These are phyloP conservation scores for Vanrija humicola DNA, from an alignment of 1,284 basidiomycete species.

Conservation along the genomic window DNA sequence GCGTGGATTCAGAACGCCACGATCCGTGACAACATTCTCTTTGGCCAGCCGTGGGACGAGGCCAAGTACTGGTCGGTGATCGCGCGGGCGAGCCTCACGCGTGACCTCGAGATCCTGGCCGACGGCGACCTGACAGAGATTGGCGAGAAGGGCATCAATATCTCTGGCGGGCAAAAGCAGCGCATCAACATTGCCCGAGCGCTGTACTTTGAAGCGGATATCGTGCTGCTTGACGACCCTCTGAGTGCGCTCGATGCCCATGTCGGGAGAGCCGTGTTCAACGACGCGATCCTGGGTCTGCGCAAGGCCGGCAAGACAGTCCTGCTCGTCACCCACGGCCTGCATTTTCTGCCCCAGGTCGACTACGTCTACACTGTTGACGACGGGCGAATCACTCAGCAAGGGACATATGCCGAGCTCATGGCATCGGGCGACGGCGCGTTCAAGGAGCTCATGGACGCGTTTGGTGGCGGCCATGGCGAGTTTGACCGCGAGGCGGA, in stretches of 20 bases:
- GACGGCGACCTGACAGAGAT: conserved; percentile 58
- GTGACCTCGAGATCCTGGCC: conserved; percentile 27
- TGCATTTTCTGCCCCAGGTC: conserved; percentile 24
- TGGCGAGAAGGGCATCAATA: conserved; percentile 60
- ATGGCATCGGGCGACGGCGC: conserved; percentile 48
- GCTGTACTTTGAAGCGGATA: conserved; percentile 64
- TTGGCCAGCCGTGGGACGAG: conserved; percentile 16
- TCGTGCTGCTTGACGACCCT: conserved; percentile 29
- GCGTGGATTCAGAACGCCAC: conserved; percentile 74
- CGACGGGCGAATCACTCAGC: conserved; percentile 3
- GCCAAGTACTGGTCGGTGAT: conserved; percentile 23
- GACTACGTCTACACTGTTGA: conserved; percentile 32
- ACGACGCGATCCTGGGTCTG: conserved; percentile 59
- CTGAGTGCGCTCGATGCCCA: conserved; percentile 66
- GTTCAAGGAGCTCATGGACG: conserved; percentile 60
- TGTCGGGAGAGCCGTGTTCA: conserved; percentile 58
- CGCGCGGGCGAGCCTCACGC: conserved; percentile 24
- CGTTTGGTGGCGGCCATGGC: conserved; percentile 58
- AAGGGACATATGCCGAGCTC: conserved; percentile 7
- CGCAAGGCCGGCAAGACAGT: conserved; percentile 61
- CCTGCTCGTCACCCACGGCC: conserved; percentile 60
- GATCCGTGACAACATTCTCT: conserved; percentile 53
- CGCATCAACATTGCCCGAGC: conserved; percentile 73
- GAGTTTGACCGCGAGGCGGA: conserved; percentile 50
- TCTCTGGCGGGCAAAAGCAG: conserved; percentile 55